A percentile compares a stretch with the other conserved stretches of the same genome.
phyloP scores from a whole-genome alignment of 148 eudicot species.

The Simmondsia chinensis region DNA sequence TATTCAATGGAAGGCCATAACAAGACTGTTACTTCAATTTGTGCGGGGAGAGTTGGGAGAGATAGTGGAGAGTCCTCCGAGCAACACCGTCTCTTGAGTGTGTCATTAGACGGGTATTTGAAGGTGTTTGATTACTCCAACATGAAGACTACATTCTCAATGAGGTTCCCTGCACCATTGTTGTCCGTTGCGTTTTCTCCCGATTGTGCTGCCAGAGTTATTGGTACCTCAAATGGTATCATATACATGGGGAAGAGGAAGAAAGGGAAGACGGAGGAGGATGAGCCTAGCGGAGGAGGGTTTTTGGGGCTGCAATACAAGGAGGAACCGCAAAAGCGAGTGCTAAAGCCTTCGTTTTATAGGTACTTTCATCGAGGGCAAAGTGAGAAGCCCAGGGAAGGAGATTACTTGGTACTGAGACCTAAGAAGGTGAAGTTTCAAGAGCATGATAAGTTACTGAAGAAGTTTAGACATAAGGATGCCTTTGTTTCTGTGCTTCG shows the following conservation, averaged over 20 bases:
- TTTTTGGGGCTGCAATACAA: conserved; percentile 23
- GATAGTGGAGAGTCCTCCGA: conserved; percentile 46
- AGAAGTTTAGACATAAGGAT: conserved; percentile 90
- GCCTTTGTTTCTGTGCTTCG: conserved; percentile 67
- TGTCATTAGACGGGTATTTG: conserved; percentile 80
- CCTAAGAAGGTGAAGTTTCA: conserved; percentile 65
- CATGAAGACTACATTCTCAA: conserved; percentile 58
- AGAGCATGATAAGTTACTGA: conserved; percentile 75
- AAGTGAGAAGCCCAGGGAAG: conserved; percentile 65
- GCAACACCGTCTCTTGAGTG: conserved; percentile 64
- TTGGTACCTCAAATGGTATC: conserved; percentile 80
- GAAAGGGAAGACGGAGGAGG: conserved; percentile 24
- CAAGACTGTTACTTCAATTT: conserved; percentile 82
- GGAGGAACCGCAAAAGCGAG: conserved; percentile 36
- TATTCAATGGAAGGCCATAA: conserved; percentile 71
- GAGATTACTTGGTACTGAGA: conserved; percentile 56
- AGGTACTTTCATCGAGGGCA: conserved; percentile 91
- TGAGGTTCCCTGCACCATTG: conserved; percentile 75
- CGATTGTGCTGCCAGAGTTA: conserved; percentile 53
- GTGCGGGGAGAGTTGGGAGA: conserved; percentile 62
- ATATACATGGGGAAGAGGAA: conserved; percentile 74
- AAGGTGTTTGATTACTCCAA: conserved; percentile 85
- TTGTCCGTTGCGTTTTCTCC: conserved; percentile 83
- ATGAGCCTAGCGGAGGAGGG: conserved; percentile 10
- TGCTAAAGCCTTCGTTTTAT: conserved; percentile 53